A percentile compares a stretch with the other conserved stretches of the same genome.
phyloP scores from a whole-genome alignment of 768 basidiomycete genomes.

The Boletales sp. region DNA sequence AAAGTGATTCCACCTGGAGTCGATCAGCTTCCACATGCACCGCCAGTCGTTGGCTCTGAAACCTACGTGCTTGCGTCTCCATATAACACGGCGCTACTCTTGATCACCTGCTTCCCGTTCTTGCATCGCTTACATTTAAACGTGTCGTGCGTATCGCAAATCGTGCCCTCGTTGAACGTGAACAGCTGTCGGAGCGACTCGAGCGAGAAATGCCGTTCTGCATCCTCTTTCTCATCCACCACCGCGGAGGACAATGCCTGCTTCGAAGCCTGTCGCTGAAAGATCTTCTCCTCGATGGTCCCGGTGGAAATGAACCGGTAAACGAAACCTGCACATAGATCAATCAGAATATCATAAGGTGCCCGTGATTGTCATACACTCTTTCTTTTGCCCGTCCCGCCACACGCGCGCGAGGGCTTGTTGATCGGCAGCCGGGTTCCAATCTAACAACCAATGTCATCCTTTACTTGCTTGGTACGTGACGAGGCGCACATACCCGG shows the following conservation, averaged over 20 bases:
- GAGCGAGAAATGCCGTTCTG: constrained; percentile 90
- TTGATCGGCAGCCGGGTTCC: constrained; percentile 98
- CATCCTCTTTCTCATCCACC: constrained; percentile 94
- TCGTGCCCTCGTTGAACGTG: constrained; percentile 80
- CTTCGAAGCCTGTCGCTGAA: constrained; percentile 95
- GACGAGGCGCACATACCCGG: constrained; percentile 53
- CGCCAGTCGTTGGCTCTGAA: too few species aligned
- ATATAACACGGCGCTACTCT: constrained; percentile 83
- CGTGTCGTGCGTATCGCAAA: constrained; percentile 95
- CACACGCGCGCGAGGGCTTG: constrained; percentile 98
- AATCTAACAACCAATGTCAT: constrained; percentile 51
- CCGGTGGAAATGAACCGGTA: constrained; percentile 98
- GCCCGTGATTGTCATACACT: constrained; percentile 56
- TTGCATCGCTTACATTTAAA: constrained; percentile 95
- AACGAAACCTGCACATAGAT: constrained; percentile 69
- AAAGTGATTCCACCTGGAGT: constrained; percentile 92
- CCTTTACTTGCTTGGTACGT: background rate
- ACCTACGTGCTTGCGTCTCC: constrained; percentile 97
- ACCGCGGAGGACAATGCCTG: constrained; percentile 97
- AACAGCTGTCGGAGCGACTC: constrained; percentile 90
- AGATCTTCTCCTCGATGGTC: constrained; percentile 98
- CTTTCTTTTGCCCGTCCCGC: constrained; percentile 99
- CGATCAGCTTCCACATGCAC: constrained; percentile 1
- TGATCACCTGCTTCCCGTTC: constrained; percentile 78
- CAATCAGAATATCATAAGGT: background rate